These are phyloP conservation scores for Pseudogymnoascus sp. DNA, from an alignment of 2,329 filamentous ascomycete species.

Conservation along the genomic window DNA sequence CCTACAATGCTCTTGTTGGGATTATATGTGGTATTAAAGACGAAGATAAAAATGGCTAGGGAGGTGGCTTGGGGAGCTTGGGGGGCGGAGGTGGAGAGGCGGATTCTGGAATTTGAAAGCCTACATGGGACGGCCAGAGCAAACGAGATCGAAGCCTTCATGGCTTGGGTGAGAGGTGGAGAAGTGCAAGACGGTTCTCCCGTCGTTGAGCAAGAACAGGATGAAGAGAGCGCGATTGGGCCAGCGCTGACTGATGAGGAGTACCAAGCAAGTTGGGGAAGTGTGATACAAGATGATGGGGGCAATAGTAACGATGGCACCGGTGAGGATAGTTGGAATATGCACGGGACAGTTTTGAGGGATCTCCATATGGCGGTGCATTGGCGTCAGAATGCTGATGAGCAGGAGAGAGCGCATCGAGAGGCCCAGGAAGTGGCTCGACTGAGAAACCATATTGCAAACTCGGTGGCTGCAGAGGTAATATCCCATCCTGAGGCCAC, in stretches of 20 bases:
- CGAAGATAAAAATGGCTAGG: not conserved
- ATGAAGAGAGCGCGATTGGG: constrained; percentile 3
- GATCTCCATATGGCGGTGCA: constrained; percentile 1
- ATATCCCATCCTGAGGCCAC: not conserved
- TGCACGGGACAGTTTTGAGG: not conserved
- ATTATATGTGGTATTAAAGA: not conserved
- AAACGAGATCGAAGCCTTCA: not conserved
- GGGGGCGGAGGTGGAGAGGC: not conserved
- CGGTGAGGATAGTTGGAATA: not conserved
- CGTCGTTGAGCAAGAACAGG: not conserved
- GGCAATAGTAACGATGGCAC: not conserved
- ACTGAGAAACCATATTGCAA: not conserved
- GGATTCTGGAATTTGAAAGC: constrained; percentile 2
- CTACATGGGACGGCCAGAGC: not conserved
- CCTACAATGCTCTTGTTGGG: not conserved
- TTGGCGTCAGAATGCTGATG: constrained; percentile 1
- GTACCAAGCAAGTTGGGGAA: not conserved
- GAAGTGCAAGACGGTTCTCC: not conserved
- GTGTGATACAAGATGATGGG: not conserved
- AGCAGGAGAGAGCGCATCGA: not conserved
- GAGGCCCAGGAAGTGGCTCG: not conserved
- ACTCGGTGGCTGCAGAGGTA: not conserved
- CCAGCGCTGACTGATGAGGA: not conserved
- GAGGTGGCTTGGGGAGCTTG: not conserved
- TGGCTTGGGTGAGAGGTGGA: not conserved